These are phyloP conservation scores for Alternaria alternata DNA, from an alignment of 2,329 filamentous ascomycete genomes.

Conservation along the genomic window DNA sequence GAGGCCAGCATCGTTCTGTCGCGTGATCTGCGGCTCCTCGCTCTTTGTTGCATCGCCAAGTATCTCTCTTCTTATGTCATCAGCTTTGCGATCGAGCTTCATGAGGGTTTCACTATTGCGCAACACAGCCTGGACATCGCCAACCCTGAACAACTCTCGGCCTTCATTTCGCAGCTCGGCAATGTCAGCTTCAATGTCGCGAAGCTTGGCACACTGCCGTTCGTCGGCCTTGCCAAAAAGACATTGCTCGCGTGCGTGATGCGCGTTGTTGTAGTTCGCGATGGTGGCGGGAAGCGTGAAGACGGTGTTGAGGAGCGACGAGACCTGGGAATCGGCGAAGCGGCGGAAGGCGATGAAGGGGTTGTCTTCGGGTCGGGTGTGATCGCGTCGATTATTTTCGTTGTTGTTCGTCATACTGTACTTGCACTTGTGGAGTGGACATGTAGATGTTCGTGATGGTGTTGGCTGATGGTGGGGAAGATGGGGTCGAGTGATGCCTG, in stretches of 20 bases:
- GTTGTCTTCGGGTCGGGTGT: constrained; percentile 50
- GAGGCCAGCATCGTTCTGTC: constrained; percentile 24
- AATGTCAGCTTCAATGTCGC: constrained; percentile 32
- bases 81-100: constrained; percentile 35
- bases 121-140: constrained; percentile 37
- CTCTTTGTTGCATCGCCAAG: constrained; percentile 19
- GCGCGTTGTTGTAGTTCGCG: constrained; percentile 41
- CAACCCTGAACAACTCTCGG: constrained; percentile 35
- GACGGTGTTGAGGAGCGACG: constrained; percentile 62
- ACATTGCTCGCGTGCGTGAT: constrained; percentile 42
- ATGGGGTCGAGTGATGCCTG: constrained; percentile 14
- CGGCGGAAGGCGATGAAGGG: constrained; percentile 69
- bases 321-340: constrained; percentile 67
- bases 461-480: constrained; percentile 11
- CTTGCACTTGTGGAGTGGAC: constrained; percentile 6
- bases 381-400: constrained; percentile 26
- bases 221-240: constrained; percentile 43
- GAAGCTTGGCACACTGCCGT: constrained; percentile 36
- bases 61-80: constrained; percentile 37
- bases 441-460: constrained; percentile 12
- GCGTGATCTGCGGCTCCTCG: not conserved
- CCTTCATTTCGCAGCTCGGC: constrained; percentile 33
- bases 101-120: constrained; percentile 46
- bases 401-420: constrained; percentile 37
- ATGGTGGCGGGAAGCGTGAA: constrained; percentile 52